These are phyloP conservation scores for Iris macrosiphon DNA, from an alignment of 106 monocot genomes.

Conservation along the genomic window DNA sequence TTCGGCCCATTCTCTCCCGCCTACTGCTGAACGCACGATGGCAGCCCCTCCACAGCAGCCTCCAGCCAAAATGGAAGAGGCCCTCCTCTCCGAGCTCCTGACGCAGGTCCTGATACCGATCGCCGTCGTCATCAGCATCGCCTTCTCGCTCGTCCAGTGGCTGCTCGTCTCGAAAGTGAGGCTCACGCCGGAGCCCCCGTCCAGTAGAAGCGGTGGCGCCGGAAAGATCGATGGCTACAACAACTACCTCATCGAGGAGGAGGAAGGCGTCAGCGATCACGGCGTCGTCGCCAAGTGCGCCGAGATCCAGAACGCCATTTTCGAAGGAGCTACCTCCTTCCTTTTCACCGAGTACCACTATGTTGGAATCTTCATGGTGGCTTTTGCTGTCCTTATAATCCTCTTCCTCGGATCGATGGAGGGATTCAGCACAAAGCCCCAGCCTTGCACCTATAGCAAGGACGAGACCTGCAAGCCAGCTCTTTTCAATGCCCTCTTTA, in stretches of 20 bases:
- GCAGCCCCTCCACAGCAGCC: too few relatives aligned
- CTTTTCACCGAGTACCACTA: too few relatives aligned
- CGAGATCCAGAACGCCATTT: slow-evolving; percentile 69
- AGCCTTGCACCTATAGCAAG: too few relatives aligned
- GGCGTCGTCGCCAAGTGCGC: slow-evolving; percentile 45
- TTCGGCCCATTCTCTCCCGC: too few relatives aligned
- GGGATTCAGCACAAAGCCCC: too few relatives aligned
- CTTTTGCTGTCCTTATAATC: too few relatives aligned
- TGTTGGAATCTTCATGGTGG: too few relatives aligned
- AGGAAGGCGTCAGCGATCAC: slow-evolving; percentile 38
- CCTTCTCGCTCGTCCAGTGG: slow-evolving; percentile 58
- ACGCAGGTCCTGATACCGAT: slow-evolving; percentile 56
- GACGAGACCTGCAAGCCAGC: too few relatives aligned
- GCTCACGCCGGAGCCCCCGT: slow-evolving; percentile 16
- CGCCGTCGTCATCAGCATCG: slow-evolving; percentile 51
- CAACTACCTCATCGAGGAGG: slow-evolving; percentile 54
- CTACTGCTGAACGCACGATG: too few relatives aligned
- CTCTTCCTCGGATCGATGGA: too few relatives aligned
- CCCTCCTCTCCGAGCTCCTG: slow-evolving; percentile 35
- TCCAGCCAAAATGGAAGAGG: slow-evolving; percentile 29
- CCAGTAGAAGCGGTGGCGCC: not conserved
- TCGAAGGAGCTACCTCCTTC: too few relatives aligned
- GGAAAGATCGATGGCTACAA: slow-evolving; percentile 33
- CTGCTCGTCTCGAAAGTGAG: slow-evolving; percentile 46
- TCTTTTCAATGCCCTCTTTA: too few relatives aligned